phyloP scores from a whole-genome alignment of 164 flowering plant genomes.

The Vitis vinifera region ASM3070453v1 NC_081812.1:19385501-19386000 shows the following conservation, averaged over 20 bases:
- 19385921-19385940: constrained; percentile 77
- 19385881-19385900: constrained; percentile 57
- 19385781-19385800: too few relatives aligned
- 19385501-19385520: not conserved
- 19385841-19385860: constrained; percentile 87
- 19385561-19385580: not conserved
- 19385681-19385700: constrained; percentile 21
- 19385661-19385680: constrained; percentile 67
- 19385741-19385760: too few relatives aligned
- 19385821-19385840: constrained; percentile 90
- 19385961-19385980: constrained; percentile 35
- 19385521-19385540: too few relatives aligned
- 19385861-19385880: constrained; percentile 83
- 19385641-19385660: constrained; percentile 65
- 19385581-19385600: constrained; percentile 18
- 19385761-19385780: too few relatives aligned
- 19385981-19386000: too few relatives aligned
- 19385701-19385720: not conserved
- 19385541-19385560: not conserved
- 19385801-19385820: constrained; percentile 46
- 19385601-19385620: constrained; percentile 60
- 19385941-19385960: constrained; percentile 71
- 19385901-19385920: constrained; percentile 77
- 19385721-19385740: too few relatives aligned
- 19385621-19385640: constrained; percentile 96